Evolutionary conservation across 2,329 filamentous ascomycete species (phyloP), one percentile per base, ranked within the genome.

Genomic region (Aspergillus quadricinctus): DNA sequence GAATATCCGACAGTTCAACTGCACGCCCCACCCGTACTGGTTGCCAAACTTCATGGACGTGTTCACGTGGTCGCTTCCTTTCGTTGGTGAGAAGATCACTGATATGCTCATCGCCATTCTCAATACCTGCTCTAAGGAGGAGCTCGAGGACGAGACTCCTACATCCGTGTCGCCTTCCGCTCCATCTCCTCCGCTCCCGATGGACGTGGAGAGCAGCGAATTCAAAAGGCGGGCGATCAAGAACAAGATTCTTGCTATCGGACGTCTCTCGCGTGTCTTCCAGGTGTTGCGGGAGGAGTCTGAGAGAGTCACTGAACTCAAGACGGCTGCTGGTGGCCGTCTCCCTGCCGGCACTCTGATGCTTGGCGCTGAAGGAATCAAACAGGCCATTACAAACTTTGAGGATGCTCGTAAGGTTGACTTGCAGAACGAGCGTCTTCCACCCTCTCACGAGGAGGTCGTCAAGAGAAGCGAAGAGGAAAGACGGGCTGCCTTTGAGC

Each of bases 1-100:
- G 94, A 99, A 99, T 81, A 99, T 99, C 72, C 86, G 94, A 57
- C 94, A 99, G 76, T 99, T 99, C 81, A 99, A 99, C 82, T 99
- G 93, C 83, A 97, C 94, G 23, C 94, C 94, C 35, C 94, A 99
- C 75, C 94, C 94, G 6, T 99, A 99, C 81, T 99, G 94, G 94
- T 84, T 99, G 50, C 94, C 94, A 54, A 99, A 99, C 80, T 99
- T 99, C 73, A 99, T 99, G 94, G 94, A 99, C 70, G 94, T 99
- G 61, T 99, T 99, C 73, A 99, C 94, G n/a, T 99, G 94, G 94
- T 99, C 94, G 35, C 81, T 99, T 58, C 94, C 94, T 0, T 99
- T 99, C 76, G 94, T 99, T 25, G 93, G 94, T 60, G 94, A 99
- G 77, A 99, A 99, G 83, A 92, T 99, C 70, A 97, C 94, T 19